Conservation (phyloP, 345 rosid species). For the Arabidopsis suecica region DNA sequence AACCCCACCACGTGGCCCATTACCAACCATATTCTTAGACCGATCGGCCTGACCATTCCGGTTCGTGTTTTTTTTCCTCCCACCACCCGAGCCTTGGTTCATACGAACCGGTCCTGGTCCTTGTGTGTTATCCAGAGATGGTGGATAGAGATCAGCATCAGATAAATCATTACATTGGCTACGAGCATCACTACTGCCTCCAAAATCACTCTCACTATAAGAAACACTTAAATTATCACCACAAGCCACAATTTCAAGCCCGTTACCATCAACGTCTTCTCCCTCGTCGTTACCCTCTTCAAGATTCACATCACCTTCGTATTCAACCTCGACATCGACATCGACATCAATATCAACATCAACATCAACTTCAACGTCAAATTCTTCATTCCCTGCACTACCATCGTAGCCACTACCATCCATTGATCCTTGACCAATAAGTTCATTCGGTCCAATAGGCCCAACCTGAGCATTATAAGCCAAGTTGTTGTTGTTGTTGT, state of each 20-base stretch:
- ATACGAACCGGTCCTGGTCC: not conserved
- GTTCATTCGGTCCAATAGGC: not conserved
- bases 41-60: not conserved
- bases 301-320: constrained; percentile 25
- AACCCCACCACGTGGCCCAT: not conserved
- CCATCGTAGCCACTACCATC: constrained; percentile 30
- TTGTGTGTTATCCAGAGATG: not conserved
- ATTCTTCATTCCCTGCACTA: constrained; percentile 16
- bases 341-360: constrained; percentile 4
- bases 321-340: constrained; percentile 32
- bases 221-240: not conserved
- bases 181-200: constrained; percentile 43
- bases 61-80: not conserved
- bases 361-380: constrained; percentile 23
- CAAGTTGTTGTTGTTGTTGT: constrained; percentile 38
- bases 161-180: constrained; percentile 37
- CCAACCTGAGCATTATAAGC: constrained; percentile 7
- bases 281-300: constrained; percentile 19
- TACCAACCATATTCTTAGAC: constrained; percentile 13
- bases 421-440: constrained; percentile 16
- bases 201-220: constrained; percentile 41
- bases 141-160: constrained; percentile 36
- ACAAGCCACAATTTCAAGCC: constrained; percentile 28
- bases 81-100: constrained; percentile 5
- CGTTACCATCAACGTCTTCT: constrained; percentile 4